Conservation (phyloP, 2,329 filamentous ascomycete species). For the Aspergillus fijiensis region DNA sequence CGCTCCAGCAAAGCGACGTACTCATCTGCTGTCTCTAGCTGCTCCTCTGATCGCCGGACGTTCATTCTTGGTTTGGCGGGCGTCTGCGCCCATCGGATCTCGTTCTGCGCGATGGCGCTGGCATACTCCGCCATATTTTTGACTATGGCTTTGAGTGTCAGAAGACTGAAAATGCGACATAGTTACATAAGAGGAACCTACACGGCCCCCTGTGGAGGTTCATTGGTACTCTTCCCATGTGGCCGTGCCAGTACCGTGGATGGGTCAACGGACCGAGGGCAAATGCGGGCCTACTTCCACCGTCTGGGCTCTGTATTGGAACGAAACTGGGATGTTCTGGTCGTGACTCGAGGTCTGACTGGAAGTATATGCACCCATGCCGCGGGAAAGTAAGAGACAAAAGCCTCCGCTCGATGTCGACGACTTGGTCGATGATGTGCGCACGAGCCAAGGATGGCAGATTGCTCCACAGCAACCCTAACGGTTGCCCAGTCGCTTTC, state of each 20-base stretch:
- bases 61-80: conserved; percentile 17
- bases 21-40: conserved; percentile 1
- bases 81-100: conserved; percentile 15
- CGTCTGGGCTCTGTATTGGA: too few species aligned
- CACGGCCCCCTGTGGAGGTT: conserved; percentile 18
- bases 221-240: conserved; percentile 13
- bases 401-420: conserved; percentile 24
- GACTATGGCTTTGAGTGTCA: not conserved
- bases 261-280: too few species aligned
- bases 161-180: not conserved
- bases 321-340: not conserved
- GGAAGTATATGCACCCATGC: conserved; percentile 26
- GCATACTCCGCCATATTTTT: conserved; percentile 11
- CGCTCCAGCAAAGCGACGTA: not conserved
- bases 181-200: conserved; percentile 5
- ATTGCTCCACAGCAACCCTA: conserved; percentile 33
- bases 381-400: conserved; percentile 19
- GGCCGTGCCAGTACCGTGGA: conserved; percentile 15
- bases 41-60: conserved; percentile 10
- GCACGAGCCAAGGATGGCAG: conserved; percentile 13
- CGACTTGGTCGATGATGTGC: conserved; percentile 18
- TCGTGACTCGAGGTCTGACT: conserved; percentile 11
- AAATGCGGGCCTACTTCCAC: too few species aligned
- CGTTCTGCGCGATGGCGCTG: conserved; percentile 12
- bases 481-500: conserved; percentile 28